phyloP scores from a whole-genome alignment of 805 yeast species.

The Ascoidea tarda region DNA sequence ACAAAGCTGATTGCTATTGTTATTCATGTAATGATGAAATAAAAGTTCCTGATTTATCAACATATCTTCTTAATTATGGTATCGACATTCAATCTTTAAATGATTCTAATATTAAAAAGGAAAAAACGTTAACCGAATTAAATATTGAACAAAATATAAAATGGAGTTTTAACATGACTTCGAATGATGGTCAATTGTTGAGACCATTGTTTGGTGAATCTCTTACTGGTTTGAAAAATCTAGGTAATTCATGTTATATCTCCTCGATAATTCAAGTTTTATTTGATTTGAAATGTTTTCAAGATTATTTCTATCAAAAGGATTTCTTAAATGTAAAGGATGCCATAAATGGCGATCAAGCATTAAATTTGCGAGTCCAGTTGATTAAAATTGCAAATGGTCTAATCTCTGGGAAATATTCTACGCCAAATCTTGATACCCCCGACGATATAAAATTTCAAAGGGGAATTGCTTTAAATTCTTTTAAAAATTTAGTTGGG shows the following conservation, averaged over 20 bases:
- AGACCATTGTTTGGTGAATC: conserved; percentile 60
- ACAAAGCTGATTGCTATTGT: conserved; percentile 74
- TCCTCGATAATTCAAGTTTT: conserved; percentile 70
- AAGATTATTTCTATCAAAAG: conserved; percentile 23
- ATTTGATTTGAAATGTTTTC: conserved; percentile 29
- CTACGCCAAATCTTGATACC: conserved; percentile 32
- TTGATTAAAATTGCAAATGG: conserved; percentile 73
- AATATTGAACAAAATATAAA: conserved; percentile 86
- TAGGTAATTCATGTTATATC: conserved; percentile 89
- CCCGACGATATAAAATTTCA: conserved; percentile 39
- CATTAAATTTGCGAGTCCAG: conserved; percentile 59
- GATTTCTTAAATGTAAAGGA: conserved; percentile 11
- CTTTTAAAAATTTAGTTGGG: conserved; percentile 69
- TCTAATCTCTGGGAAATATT: conserved; percentile 55
- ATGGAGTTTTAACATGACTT: conserved; percentile 83
- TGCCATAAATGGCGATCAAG: conserved; percentile 31
- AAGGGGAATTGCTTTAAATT: conserved; percentile 60
- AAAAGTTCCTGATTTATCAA: conserved; percentile 44
- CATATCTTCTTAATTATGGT: conserved; percentile 42
- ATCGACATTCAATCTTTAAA: conserved; percentile 39
- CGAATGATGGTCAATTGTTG: conserved; percentile 51
- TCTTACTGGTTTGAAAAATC: conserved; percentile 72
- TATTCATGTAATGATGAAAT: conserved; percentile 85
- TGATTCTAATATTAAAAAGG: conserved; percentile 46
- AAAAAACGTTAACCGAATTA: conserved; percentile 75